Evolutionary conservation across 305 asterid species (phyloP), one percentile per base, ranked within the genome.

Genomic region (Rubia occidens): DNA sequence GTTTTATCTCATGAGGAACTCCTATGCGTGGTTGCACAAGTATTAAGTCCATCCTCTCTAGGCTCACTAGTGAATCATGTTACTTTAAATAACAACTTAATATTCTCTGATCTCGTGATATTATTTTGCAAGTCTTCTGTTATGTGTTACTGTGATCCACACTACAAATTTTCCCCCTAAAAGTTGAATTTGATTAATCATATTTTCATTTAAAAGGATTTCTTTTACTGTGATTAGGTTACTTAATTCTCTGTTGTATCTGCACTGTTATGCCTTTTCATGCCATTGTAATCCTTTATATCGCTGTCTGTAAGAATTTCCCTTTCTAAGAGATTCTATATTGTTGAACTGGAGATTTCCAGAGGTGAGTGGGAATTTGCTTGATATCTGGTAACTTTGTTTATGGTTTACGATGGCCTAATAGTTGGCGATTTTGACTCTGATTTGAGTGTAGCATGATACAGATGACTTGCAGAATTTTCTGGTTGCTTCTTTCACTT

Each of bases 1-100:
- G 98, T 93, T 73, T 93, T 1, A 71, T 90, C 97, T 56, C 98
- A 93, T 45, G 97, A 93, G 83, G 98, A 93, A 82, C 96, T 93
- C 42, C 75, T 93, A 59, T 93, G 91, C 75, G 98, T 85, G 54
- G 89, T 84, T 72, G 95, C 96, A 5, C 82, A 89, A 96, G 98
- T 93, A 64, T 44, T 74, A 44, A 24, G 42, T 32, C 64, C 6
- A n/a, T 43, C 13, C 45, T 47, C 9, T 56, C 3, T 64, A 42
- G 13, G 37, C 47, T 3, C 20, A 14, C 13, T 55, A 20, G 17
- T n/a, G 61, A 15, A 6, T n/a, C 14, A 43, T 58, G 64, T 63
- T 39, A n/a, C 20, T 60, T 43, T 53, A 51, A 20, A 49, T 39
- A 24, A 20, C 13, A 8, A 4, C 32, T 18, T 14, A 14, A 53